A percentile compares a stretch with the other conserved stretches of the same genome.
phyloP scores from a whole-genome alignment of 768 basidiomycete genomes.

The Pisolithus albus region DNA sequence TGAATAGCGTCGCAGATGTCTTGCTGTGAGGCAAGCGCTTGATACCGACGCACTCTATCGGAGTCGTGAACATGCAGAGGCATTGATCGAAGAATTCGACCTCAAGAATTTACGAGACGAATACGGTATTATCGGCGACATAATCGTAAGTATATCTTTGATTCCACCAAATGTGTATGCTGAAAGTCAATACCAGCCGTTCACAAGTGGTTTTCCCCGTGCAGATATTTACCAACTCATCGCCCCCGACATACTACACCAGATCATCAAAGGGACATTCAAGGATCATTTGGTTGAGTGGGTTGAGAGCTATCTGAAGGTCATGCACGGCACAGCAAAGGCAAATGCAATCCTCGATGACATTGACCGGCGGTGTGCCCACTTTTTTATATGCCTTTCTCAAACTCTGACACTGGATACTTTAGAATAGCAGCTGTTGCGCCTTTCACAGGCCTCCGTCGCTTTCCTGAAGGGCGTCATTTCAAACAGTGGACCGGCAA shows the following conservation, averaged over 20 bases:
- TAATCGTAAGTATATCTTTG: slow-evolving; percentile 14
- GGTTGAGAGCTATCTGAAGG: slow-evolving; percentile 26
- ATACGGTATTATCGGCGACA: slow-evolving; percentile 20
- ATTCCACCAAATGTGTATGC: neutral
- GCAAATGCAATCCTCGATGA: slow-evolving; percentile 27
- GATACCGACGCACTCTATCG: neutral
- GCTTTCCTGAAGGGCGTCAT: slow-evolving; percentile 20
- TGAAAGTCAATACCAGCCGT: slow-evolving; percentile 19
- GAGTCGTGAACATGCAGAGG: neutral
- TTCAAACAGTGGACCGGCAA: slow-evolving; percentile 13
- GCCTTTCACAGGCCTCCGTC: slow-evolving; percentile 12
- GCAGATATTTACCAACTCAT: slow-evolving; percentile 13
- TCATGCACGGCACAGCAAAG: slow-evolving; percentile 8
- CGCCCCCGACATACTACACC: slow-evolving; percentile 18
- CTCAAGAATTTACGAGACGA: slow-evolving; percentile 19
- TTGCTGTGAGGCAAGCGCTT: neutral
- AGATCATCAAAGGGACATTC: slow-evolving; percentile 37
- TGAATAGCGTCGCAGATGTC: neutral
- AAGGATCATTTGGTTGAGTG: slow-evolving; percentile 37
- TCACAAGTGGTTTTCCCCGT: slow-evolving; percentile 25
- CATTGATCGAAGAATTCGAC: neutral
- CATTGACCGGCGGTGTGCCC: slow-evolving; percentile 29
- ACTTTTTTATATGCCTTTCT: neutral
- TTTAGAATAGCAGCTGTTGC: slow-evolving; percentile 12
- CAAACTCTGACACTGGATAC: neutral